A percentile compares a stretch with the other conserved stretches of the same genome.
phyloP scores from a whole-genome alignment of 2,329 filamentous ascomycete genomes.

The Sporothrix phasma region DNA sequence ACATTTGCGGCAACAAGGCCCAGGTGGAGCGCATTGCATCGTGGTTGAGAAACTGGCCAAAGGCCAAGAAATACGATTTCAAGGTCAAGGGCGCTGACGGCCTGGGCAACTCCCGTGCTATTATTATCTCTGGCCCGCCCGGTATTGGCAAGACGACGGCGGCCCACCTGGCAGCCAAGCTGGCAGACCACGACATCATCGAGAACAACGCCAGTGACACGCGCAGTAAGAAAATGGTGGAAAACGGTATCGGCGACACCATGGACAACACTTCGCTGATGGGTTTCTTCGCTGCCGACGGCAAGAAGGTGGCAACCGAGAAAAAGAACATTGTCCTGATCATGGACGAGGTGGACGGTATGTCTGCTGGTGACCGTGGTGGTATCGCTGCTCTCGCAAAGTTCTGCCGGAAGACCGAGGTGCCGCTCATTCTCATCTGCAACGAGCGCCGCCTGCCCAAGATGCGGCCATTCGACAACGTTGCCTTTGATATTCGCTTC shows the following conservation, averaged over 20 bases:
- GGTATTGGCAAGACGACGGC: conserved; percentile 97
- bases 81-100: conserved; percentile 76
- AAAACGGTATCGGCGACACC: conserved; percentile 76
- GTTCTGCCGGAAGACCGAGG: conserved; percentile 87
- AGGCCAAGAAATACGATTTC: conserved; percentile 70
- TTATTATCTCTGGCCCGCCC: conserved; percentile 90
- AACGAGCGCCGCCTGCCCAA: conserved; percentile 88
- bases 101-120: conserved; percentile 70
- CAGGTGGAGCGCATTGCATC: conserved; percentile 80
- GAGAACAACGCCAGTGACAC: conserved; percentile 95
- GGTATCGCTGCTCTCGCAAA: conserved; percentile 91
- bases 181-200: conserved; percentile 87
- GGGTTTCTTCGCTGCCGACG: conserved; percentile 80
- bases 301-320: conserved; percentile 63
- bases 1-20: conserved; percentile 92
- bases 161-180: conserved; percentile 82
- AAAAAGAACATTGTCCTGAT: conserved; percentile 95
- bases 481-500: conserved; percentile 78
- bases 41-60: conserved; percentile 78
- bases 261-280: conserved; percentile 88
- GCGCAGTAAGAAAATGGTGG: conserved; percentile 90
- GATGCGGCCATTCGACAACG: conserved; percentile 95
- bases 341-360: conserved; percentile 98
- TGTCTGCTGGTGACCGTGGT: conserved; percentile 93
- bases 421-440: conserved; percentile 95